Evolutionary conservation across 768 basidiomycete genomes (phyloP).

Genomic region (Auriscalpium vulgare): DNA sequence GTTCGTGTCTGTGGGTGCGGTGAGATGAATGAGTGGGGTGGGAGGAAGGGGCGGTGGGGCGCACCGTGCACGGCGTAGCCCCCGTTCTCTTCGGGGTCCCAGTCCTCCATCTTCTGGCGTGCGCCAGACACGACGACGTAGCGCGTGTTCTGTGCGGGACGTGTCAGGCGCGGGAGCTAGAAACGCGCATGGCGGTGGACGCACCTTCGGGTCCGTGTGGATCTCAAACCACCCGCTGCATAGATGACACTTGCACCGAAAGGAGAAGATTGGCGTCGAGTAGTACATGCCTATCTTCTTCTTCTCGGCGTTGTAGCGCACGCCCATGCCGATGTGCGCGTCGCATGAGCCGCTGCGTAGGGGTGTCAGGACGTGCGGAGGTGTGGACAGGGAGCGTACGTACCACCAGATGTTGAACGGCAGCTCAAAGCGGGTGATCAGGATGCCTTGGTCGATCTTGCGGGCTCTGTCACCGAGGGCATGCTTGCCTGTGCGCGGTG

Average conservation of each 20-base stretch:
- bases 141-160: constrained; percentile 67
- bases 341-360: constrained; percentile 77
- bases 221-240: constrained; percentile 98
- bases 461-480: constrained; percentile 89
- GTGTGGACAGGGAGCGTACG: constrained; percentile 18
- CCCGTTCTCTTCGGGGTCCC: constrained; percentile 95
- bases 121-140: constrained; percentile 93
- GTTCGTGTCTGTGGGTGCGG: constrained; percentile 51
- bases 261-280: constrained; percentile 89
- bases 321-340: constrained; percentile 97
- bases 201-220: constrained; percentile 91
- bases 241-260: constrained; percentile 96
- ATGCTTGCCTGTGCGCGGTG: constrained; percentile 65
- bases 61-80: constrained; percentile 84
- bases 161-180: background rate
- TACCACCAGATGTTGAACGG: constrained; percentile 98
- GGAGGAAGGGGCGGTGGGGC: constrained; percentile 8
- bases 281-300: constrained; percentile 93
- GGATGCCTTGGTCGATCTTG: constrained; percentile 92
- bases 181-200: constrained; percentile 3
- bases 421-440: constrained; percentile 92
- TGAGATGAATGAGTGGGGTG: background rate
- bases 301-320: constrained; percentile 99
- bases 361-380: background rate
- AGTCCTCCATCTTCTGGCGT: constrained; percentile 90